These are phyloP conservation scores for Aspergillus saccharolyticus DNA, from an alignment of 495 filamentous ascomycete genomes.

Conservation along the genomic window DNA sequence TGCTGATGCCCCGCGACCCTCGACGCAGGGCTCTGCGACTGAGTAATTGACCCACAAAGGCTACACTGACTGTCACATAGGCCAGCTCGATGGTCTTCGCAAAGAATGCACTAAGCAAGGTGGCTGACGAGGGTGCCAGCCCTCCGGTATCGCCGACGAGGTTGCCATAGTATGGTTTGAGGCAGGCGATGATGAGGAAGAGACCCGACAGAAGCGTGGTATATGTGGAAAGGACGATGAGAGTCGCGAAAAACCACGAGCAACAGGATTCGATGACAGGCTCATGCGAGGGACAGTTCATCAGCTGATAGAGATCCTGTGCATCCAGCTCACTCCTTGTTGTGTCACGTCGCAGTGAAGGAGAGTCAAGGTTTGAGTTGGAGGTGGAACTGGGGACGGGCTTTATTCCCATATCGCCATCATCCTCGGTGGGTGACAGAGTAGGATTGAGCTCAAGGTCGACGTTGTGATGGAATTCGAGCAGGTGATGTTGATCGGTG, in stretches of 20 bases:
- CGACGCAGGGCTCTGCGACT: conserved; percentile 56
- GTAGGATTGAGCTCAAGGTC: background rate
- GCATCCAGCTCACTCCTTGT: background rate
- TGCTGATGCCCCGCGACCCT: conserved; percentile 54
- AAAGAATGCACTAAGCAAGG: conserved; percentile 55
- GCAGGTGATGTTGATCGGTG: background rate
- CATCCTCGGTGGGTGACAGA: background rate
- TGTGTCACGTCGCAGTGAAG: background rate
- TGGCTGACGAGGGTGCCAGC: conserved; percentile 52
- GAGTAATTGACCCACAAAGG: conserved; percentile 66
- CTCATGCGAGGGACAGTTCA: background rate
- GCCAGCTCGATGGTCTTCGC: conserved; percentile 72
- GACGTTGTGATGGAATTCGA: background rate
- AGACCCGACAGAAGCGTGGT: conserved; percentile 61
- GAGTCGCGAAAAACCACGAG: conserved; percentile 53
- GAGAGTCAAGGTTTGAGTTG: background rate
- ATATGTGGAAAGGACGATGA: conserved; percentile 59
- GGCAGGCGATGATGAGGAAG: conserved; percentile 54
- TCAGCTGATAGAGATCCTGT: background rate
- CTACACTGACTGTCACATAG: conserved; percentile 73
- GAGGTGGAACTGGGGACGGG: background rate
- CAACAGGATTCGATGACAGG: conserved; percentile 32
- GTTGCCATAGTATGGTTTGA: conserved; percentile 55
- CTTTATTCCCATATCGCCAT: background rate
- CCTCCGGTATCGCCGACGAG: conserved; percentile 43